Percentiles rank a stretch among this genome's conserved stretches.
Evolutionary conservation across 495 filamentous ascomycete species (phyloP).

Genomic region (Paragyromitra xinjiangensis): DNA sequence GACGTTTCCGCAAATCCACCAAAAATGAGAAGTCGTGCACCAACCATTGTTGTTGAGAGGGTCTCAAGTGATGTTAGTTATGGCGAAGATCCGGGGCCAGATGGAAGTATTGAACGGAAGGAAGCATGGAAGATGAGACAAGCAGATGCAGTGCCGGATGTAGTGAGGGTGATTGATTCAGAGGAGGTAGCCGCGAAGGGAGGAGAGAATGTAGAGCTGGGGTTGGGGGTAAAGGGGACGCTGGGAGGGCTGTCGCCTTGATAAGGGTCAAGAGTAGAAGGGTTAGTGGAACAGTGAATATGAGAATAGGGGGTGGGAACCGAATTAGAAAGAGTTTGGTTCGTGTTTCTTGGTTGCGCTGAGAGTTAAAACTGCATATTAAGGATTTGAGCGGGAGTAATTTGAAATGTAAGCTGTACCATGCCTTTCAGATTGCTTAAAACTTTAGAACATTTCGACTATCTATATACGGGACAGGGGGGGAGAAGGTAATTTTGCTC

Average conservation of each 20-base stretch:
- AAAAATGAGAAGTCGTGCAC: constrained; percentile 46
- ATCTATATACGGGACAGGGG: neutral
- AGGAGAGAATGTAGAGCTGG: neutral
- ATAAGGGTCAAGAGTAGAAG: neutral
- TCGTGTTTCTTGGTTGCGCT: neutral
- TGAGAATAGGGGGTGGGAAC: no score
- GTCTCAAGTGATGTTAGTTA: constrained; percentile 69
- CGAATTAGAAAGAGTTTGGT: neutral
- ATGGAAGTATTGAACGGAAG: constrained; percentile 61
- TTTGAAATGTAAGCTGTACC: neutral
- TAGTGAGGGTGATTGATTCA: constrained; percentile 45
- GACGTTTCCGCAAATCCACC: constrained; percentile 20
- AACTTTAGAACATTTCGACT: no score
- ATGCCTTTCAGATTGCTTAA: neutral
- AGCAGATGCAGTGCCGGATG: constrained; percentile 76
- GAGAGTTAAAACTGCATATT: constrained; percentile 1
- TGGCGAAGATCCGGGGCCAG: constrained; percentile 72
- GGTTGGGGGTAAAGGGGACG: constrained; percentile 7
- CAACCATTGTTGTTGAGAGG: constrained; percentile 71
- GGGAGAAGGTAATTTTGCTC: neutral
- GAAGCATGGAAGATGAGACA: constrained; percentile 69
- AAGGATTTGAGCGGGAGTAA: neutral
- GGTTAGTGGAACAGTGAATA: neutral
- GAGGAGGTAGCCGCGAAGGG: constrained; percentile 1
- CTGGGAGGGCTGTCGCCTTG: constrained; percentile 31